Percentiles rank a stretch among this genome's conserved stretches.
These are phyloP conservation scores for Dipteronia sinensis DNA, from an alignment of 345 rosid species.

Conservation along the genomic window DNA sequence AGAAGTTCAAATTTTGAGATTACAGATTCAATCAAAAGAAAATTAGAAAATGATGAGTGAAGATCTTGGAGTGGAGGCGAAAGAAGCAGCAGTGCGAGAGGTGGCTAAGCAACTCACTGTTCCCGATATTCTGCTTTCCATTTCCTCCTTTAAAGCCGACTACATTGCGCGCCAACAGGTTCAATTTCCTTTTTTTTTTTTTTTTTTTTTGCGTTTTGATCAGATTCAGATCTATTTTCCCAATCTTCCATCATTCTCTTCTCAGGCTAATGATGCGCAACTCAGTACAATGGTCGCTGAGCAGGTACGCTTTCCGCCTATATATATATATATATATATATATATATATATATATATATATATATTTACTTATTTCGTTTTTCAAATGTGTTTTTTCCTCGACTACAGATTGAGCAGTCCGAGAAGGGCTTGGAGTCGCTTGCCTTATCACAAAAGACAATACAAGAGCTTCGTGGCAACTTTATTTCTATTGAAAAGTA, in stretches of 20 bases:
- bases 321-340: too few species aligned
- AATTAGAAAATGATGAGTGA: conserved; percentile 61
- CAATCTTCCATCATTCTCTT: not conserved
- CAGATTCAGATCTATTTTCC: not conserved
- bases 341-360: too few species aligned
- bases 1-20: too few species aligned
- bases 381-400: too few species aligned
- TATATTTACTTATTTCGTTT: too few species aligned
- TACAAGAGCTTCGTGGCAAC: conserved; percentile 70
- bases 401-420: conserved; percentile 86
- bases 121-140: conserved; percentile 83
- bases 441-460: conserved; percentile 67
- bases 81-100: conserved; percentile 93
- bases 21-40: not conserved
- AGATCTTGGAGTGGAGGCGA: conserved; percentile 98
- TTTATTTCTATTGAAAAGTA: conserved; percentile 86
- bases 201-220: not conserved
- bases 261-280: conserved; percentile 95
- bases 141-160: conserved; percentile 84
- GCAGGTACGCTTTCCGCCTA: conserved; percentile 53
- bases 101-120: conserved; percentile 90
- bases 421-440: conserved; percentile 81
- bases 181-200: not conserved
- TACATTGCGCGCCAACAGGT: conserved; percentile 98
- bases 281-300: conserved; percentile 99